A percentile compares a stretch with the other conserved stretches of the same genome.
Evolutionary conservation across 2,329 filamentous ascomycete species (phyloP).

Genomic region (Pseudodiploospora longispora): DNA sequence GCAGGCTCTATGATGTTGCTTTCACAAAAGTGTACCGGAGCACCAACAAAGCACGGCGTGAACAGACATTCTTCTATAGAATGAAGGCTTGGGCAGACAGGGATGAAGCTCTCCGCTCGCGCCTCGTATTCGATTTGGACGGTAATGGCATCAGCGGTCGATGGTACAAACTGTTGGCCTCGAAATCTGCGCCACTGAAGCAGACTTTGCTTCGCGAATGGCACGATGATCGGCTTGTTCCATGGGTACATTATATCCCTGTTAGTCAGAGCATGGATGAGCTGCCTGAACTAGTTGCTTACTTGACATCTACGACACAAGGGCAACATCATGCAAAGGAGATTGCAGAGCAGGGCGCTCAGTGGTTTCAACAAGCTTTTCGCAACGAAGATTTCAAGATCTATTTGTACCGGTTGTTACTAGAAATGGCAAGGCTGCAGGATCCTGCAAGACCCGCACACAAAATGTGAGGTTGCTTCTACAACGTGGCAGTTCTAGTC

Average conservation of each 20-base stretch:
- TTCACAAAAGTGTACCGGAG: slow-evolving; percentile 42
- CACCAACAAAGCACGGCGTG: slow-evolving; percentile 24
- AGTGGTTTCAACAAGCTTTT: slow-evolving; percentile 47
- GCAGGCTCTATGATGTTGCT: slow-evolving; percentile 32
- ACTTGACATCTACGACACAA: slow-evolving; percentile 32
- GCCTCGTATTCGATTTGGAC: slow-evolving; percentile 44
- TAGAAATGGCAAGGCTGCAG: slow-evolving; percentile 44
- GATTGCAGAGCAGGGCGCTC: slow-evolving; percentile 45
- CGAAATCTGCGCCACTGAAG: slow-evolving; percentile 40
- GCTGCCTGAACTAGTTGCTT: slow-evolving; percentile 42
- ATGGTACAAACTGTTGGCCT: slow-evolving; percentile 42
- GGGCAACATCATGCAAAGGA: slow-evolving; percentile 40
- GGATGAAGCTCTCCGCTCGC: slow-evolving; percentile 28
- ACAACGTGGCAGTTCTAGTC: no score
- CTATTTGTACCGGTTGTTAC: slow-evolving; percentile 52
- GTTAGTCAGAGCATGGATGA: slow-evolving; percentile 42
- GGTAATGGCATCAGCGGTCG: slow-evolving; percentile 49
- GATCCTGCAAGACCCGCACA: slow-evolving; percentile 17
- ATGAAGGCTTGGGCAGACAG: slow-evolving; percentile 23
- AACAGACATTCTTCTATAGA: slow-evolving; percentile 24
- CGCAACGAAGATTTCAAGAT: slow-evolving; percentile 51
- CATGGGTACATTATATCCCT: slow-evolving; percentile 51
- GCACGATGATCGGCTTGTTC: slow-evolving; percentile 48
- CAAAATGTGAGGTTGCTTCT: no score
- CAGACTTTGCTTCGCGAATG: slow-evolving; percentile 46